phyloP scores from a whole-genome alignment of 2,329 filamentous ascomycete genomes.

The Rasamsonia emersonii region DNA sequence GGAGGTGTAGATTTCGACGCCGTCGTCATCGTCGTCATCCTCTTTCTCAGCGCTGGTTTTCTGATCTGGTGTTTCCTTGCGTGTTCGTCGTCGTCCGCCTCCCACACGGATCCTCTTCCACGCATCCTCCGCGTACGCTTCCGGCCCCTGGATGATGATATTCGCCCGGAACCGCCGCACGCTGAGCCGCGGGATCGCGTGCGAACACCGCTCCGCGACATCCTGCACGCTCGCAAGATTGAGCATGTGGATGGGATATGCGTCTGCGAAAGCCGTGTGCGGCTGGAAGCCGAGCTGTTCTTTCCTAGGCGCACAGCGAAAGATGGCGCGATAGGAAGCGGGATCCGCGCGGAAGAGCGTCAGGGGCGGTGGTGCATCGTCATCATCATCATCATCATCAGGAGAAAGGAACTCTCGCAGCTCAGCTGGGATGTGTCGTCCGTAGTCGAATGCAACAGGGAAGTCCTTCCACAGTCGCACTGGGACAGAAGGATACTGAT shows the following conservation, averaged over 20 bases:
- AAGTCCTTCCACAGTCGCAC: constrained; percentile 50
- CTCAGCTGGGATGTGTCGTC: constrained; percentile 36
- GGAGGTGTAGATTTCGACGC: constrained; percentile 36
- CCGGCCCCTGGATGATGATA: constrained; percentile 46
- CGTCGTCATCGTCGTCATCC: constrained; percentile 16
- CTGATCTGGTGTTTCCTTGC: no score
- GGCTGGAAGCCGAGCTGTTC: constrained; percentile 45
- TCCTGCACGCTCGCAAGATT: constrained; percentile 47
- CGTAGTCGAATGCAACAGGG: constrained; percentile 34
- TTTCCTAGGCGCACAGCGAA: constrained; percentile 45
- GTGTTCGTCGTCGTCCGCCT: no score
- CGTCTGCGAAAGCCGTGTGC: constrained; percentile 48
- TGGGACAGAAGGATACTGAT: constrained; percentile 36
- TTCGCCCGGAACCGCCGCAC: constrained; percentile 51
- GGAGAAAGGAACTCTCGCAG: constrained; percentile 39
- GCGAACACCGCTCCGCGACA: constrained; percentile 35
- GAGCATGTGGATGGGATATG: constrained; percentile 50
- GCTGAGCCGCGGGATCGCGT: constrained; percentile 35
- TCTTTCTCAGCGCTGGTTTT: background rate
- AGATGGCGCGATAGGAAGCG: constrained; percentile 39
- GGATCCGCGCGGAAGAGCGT: constrained; percentile 47
- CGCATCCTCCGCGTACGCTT: constrained; percentile 47
- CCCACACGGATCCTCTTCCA: constrained; percentile 48
- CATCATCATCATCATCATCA: constrained; percentile 17
- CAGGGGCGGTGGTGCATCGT: constrained; percentile 35